Percentiles rank a stretch among this genome's conserved stretches.
Evolutionary conservation across 352 stramenopile genomes (phyloP).

Genomic region (Pilasporangium apinafurcum): DNA sequence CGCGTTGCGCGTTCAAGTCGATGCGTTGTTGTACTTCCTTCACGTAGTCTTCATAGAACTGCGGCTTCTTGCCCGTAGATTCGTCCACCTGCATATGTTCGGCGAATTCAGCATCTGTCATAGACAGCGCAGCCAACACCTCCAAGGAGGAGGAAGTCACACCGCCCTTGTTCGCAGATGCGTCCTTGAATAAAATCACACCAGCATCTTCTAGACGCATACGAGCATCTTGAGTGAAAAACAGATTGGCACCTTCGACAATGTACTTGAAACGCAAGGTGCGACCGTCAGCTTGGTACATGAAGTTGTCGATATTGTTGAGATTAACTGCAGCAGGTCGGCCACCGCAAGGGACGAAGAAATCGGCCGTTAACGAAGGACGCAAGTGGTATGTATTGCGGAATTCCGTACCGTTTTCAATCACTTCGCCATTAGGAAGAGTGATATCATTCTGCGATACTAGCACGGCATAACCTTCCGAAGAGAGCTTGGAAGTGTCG

Average conservation of each 20-base stretch:
- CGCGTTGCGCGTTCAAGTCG: constrained; percentile 65
- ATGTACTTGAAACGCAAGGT: constrained; percentile 92
- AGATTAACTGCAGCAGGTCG: constrained; percentile 94
- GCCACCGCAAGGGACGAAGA: constrained; percentile 96
- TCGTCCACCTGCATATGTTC: constrained; percentile 79
- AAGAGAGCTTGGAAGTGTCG: constrained; percentile 63
- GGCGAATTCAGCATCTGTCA: constrained; percentile 73
- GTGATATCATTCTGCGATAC: constrained; percentile 70
- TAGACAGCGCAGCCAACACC: constrained; percentile 63
- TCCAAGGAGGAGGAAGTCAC: constrained; percentile 78
- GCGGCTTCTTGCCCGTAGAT: constrained; percentile 36
- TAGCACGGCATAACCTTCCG: constrained; percentile 57
- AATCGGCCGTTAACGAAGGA: constrained; percentile 87
- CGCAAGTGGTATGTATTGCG: constrained; percentile 97
- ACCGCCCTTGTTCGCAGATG: constrained; percentile 87
- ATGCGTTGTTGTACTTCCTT: constrained; percentile 76
- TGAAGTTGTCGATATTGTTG: constrained; percentile 92
- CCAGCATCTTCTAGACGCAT: constrained; percentile 92
- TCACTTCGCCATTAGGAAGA: constrained; percentile 53
- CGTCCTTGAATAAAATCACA: constrained; percentile 97
- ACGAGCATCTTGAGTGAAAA: constrained; percentile 94
- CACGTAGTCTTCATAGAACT: constrained; percentile 78
- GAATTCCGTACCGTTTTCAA: constrained; percentile 93
- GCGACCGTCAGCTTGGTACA: constrained; percentile 59
- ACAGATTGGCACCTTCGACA: constrained; percentile 97